Conservation (phyloP, 768 basidiomycete genomes). For the Rickenella mellea region DNA sequence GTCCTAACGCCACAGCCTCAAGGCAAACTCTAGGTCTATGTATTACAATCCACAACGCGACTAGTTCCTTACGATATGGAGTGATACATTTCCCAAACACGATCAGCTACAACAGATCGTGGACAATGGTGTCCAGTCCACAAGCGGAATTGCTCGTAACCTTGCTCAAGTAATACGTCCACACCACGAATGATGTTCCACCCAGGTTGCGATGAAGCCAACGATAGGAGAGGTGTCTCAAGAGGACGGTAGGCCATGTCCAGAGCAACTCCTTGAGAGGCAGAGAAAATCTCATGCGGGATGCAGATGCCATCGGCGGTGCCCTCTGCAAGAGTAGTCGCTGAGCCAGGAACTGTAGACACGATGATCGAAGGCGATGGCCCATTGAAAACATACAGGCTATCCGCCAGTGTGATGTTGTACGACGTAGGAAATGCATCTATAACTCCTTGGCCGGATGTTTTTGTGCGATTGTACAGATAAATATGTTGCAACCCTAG, state of each 20-base stretch:
- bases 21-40: no score
- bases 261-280: constrained; percentile 62
- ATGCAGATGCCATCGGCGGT: constrained; percentile 34
- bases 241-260: constrained; percentile 95
- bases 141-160: constrained; percentile 71
- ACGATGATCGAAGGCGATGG: constrained; percentile 65
- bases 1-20: no score
- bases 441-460: constrained; percentile 64
- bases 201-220: constrained; percentile 44
- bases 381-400: constrained; percentile 44
- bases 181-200: constrained; percentile 76
- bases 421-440: constrained; percentile 54
- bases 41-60: no score
- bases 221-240: constrained; percentile 65
- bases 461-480: constrained; percentile 76
- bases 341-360: constrained; percentile 77
- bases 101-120: constrained; percentile 30
- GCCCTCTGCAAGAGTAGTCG: constrained; percentile 29
- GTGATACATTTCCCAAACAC: constrained; percentile 39
- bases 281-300: constrained; percentile 46
- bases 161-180: constrained; percentile 83
- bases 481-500: constrained; percentile 67
- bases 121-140: constrained; percentile 73
- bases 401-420: constrained; percentile 50
- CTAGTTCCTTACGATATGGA: constrained; percentile 4